Evolutionary conservation across 441 rosid species (phyloP), one percentile per base, ranked within the genome.

Genomic region (Adansonia grandidieri): DNA sequence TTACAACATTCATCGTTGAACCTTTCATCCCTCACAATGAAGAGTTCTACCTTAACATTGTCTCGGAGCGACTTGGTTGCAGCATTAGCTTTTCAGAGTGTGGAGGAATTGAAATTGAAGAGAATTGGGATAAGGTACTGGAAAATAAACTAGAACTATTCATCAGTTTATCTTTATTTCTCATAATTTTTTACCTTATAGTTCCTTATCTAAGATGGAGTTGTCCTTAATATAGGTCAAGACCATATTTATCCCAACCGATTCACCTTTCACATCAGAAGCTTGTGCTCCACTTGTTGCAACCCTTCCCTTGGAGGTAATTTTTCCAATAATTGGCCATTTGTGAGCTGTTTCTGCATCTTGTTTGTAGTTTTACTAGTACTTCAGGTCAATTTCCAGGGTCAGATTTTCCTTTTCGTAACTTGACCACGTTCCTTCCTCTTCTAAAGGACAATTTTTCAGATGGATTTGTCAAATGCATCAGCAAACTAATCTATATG

Each of bases 301-400:
- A 73, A 85, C 90, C 50, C 95, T 91, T 82, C 91, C 92, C 78
- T 80, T 91, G 83, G 95, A 91, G 95, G 95, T 91, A 86, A 44
- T n/a, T 8, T 71, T 67, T 47, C 40, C 60, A 60, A 50, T 24
- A 50, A 11, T 82, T 66, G 42, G 77, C 76, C 62, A 73, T 19
- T 60, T 24, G 3, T 22, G 19, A 28, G 44, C 9, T 73, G 40
- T 24, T 56, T 75, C 37, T 61, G 68, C 56, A 64, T 69, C 48
- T 51, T 57, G 6, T 51, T 32, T 68, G 15, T n/a, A 68, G 44
- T 62, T 57, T 68, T 48, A 1, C 6, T 56, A 22, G 37, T 37
- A 8, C 11, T 8, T 42, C 24, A 64, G 9, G 10, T 11, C 57
- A 3, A 10, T 20, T 78, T 54, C 20, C 10, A 1, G 17, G 11